These are phyloP conservation scores for Chrysanthemum seticuspe DNA, from an alignment of 129 eudicot genomes.

Conservation along the genomic window DNA sequence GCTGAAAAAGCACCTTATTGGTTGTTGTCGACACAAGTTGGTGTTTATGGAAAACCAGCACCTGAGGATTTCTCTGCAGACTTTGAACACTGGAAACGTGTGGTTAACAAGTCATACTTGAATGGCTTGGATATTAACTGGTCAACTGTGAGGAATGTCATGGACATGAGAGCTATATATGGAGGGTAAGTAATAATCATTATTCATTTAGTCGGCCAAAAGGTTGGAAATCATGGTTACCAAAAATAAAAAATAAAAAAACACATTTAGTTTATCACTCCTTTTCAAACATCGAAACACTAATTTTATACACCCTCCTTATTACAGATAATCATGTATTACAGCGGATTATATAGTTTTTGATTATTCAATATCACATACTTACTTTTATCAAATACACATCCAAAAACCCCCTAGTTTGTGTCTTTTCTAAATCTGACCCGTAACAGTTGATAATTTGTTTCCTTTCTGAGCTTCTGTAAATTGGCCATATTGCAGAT, in stretches of 20 bases:
- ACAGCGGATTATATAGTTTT: not conserved
- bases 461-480: constrained; percentile 7
- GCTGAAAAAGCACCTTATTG: constrained; percentile 67
- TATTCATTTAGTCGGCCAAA: too few relatives aligned
- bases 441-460: not conserved
- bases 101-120: constrained; percentile 66
- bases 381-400: not conserved
- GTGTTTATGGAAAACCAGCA: constrained; percentile 94
- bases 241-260: too few relatives aligned
- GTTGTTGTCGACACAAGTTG: constrained; percentile 70
- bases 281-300: not conserved
- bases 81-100: constrained; percentile 90
- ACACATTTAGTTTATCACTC: too few relatives aligned
- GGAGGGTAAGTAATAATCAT: constrained; percentile 66
- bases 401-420: not conserved
- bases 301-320: too few relatives aligned
- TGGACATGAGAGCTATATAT: constrained; percentile 88
- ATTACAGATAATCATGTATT: too few relatives aligned
- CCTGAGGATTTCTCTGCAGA: constrained; percentile 91
- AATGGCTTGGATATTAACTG: constrained; percentile 80
- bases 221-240: too few relatives aligned
- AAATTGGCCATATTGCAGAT: constrained; percentile 46
- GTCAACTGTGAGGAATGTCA: constrained; percentile 81
- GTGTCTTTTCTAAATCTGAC: too few relatives aligned
- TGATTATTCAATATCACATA: not conserved